These are phyloP conservation scores for Phytophthora chlamydospora DNA, from an alignment of 352 stramenopile species.

Conservation along the genomic window DNA sequence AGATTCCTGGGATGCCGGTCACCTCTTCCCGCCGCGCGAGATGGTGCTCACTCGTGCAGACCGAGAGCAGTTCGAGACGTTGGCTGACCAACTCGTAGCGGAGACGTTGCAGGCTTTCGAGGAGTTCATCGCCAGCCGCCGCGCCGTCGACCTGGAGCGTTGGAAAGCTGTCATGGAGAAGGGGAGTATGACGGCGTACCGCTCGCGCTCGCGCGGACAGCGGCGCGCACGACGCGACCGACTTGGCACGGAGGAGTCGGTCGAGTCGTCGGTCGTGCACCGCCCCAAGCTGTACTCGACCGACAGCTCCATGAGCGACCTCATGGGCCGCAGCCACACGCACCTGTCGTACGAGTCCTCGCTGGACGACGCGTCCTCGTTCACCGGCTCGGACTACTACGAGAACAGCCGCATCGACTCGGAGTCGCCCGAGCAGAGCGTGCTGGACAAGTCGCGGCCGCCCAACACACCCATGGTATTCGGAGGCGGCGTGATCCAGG, in stretches of 20 bases:
- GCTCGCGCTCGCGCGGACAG: conserved; percentile 12
- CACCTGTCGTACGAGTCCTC: conserved; percentile 30
- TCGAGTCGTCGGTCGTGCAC: conserved; percentile 32
- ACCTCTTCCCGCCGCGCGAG: conserved; percentile 37
- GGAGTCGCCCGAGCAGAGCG: conserved; percentile 30
- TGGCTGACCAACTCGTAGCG: conserved; percentile 39
- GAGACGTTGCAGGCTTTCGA: conserved; percentile 41
- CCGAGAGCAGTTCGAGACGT: conserved; percentile 27
- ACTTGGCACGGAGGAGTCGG: conserved; percentile 27
- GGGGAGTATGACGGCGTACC: conserved; percentile 37
- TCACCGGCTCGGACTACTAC: conserved; percentile 20
- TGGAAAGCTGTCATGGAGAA: conserved; percentile 41
- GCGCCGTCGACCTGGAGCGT: conserved; percentile 23
- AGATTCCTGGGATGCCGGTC: conserved; percentile 41
- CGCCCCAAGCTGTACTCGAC: conserved; percentile 39
- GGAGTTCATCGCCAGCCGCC: conserved; percentile 28
- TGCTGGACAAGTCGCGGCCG: conserved; percentile 32
- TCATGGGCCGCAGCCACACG: conserved; percentile 28
- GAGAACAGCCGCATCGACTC: conserved; percentile 23
- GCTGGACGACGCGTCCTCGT: conserved; percentile 17
- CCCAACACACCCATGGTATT: conserved; percentile 36
- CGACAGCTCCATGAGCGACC: conserved; percentile 34
- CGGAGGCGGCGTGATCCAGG: conserved; percentile 32
- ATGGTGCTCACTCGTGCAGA: conserved; percentile 30
- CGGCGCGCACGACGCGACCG: conserved; percentile 16